A percentile compares a stretch with the other conserved stretches of the same genome.
These are phyloP conservation scores for Rhododendron molle DNA, from an alignment of 148 eudicot genomes.

Conservation along the genomic window DNA sequence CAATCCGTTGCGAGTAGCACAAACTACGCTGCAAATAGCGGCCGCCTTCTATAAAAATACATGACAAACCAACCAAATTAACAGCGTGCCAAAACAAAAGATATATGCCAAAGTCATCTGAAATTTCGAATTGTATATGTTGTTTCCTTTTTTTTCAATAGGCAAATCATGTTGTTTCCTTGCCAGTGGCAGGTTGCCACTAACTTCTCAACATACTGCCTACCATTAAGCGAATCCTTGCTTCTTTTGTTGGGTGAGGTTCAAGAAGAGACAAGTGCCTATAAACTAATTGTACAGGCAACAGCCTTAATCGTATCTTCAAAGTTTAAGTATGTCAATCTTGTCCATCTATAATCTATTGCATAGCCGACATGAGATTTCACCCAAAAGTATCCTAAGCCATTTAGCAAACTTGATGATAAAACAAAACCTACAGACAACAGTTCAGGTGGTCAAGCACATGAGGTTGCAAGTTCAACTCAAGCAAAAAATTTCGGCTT, in stretches of 20 bases:
- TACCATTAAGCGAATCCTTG: not conserved
- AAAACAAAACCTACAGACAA: not conserved
- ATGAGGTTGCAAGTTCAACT: not conserved
- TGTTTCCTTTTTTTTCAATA: no score
- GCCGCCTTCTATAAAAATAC: not conserved
- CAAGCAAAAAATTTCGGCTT: not conserved
- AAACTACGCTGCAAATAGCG: no score
- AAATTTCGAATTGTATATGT: not conserved
- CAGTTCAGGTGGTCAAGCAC: not conserved
- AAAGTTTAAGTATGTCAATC: no score
- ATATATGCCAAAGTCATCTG: not conserved
- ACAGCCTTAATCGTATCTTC: no score
- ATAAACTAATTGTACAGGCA: not conserved
- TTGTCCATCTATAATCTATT: no score
- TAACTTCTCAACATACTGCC: no score
- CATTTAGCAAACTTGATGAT: no score
- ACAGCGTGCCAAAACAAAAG: not conserved
- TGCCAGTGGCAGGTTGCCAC: no score
- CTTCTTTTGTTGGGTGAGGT: not conserved
- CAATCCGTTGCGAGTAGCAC: no score
- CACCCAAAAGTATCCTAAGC: no score
- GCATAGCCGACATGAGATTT: not conserved
- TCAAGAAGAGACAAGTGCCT: not conserved
- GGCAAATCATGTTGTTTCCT: no score
- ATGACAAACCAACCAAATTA: not conserved